These are phyloP conservation scores for Chloropicon primus DNA, from an alignment of 139 green algal genomes.

Conservation along the genomic window DNA sequence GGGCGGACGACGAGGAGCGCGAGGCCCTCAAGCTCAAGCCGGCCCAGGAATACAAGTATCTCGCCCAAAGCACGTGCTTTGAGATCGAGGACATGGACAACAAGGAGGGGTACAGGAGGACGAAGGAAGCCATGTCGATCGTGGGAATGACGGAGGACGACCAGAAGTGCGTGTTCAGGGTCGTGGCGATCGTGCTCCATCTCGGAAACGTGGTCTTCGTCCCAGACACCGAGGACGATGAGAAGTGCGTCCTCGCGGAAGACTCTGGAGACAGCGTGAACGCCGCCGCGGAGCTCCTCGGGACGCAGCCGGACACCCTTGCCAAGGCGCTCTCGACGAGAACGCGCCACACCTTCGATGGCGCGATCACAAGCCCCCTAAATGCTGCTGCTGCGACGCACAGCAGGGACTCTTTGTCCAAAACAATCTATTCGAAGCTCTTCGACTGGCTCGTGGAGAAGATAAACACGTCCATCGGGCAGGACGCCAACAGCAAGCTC, in stretches of 20 bases:
- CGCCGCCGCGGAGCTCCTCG: background rate
- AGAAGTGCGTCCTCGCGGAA: constrained; percentile 17
- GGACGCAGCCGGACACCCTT: constrained; percentile 40
- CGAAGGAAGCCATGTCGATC: constrained; percentile 74
- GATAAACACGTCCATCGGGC: constrained; percentile 59
- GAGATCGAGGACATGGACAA: constrained; percentile 67
- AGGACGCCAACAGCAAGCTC: constrained; percentile 35
- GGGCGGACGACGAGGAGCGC: constrained; percentile 39
- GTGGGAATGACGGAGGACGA: constrained; percentile 74
- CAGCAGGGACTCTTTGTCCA: constrained; percentile 85
- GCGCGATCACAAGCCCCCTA: constrained; percentile 73
- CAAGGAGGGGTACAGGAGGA: constrained; percentile 64
- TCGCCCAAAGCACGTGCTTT: constrained; percentile 77
- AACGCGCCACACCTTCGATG: constrained; percentile 75
- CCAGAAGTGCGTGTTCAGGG: constrained; percentile 63
- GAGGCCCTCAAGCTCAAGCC: constrained; percentile 6
- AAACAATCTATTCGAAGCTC: constrained; percentile 85
- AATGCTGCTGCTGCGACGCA: constrained; percentile 59
- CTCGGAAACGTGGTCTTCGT: constrained; percentile 85
- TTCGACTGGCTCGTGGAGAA: constrained; percentile 92
- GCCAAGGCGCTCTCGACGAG: constrained; percentile 73
- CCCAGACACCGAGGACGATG: constrained; percentile 21
- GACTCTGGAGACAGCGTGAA: constrained; percentile 23
- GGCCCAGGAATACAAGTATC: constrained; percentile 61
- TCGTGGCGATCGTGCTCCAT: constrained; percentile 87